Evolutionary conservation across 257 asterid genomes (phyloP).

Genomic region (Primulina eburnea): DNA sequence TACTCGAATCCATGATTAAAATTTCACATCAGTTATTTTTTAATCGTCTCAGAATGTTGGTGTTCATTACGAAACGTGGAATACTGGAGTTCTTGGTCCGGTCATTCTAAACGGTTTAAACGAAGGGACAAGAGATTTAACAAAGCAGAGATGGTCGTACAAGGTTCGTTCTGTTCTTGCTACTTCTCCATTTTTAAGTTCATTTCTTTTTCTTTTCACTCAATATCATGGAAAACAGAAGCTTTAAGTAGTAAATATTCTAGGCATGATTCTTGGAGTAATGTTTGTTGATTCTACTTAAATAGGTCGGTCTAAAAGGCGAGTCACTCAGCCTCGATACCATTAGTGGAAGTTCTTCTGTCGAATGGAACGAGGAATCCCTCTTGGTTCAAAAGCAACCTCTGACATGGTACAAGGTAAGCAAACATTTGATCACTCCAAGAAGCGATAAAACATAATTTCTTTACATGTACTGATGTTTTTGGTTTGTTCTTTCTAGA

Average conservation of each 20-base stretch:
- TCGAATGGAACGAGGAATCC: slow-evolving; percentile 67
- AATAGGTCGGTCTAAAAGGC: slow-evolving; percentile 78
- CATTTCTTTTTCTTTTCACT: neutral
- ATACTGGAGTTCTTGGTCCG: slow-evolving; percentile 87
- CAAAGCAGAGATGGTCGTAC: slow-evolving; percentile 78
- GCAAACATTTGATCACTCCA: neutral
- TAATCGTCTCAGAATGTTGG: slow-evolving; percentile 64
- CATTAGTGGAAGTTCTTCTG: slow-evolving; percentile 65
- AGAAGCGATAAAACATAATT: neutral
- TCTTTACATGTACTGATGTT: neutral
- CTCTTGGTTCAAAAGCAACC: slow-evolving; percentile 69
- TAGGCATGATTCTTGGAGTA: neutral
- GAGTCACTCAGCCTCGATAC: slow-evolving; percentile 55
- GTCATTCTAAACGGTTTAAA: slow-evolving; percentile 67
- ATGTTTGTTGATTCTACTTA: slow-evolving; percentile 11
- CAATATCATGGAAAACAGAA: neutral
- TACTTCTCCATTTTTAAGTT: neutral
- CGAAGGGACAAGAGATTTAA: slow-evolving; percentile 75
- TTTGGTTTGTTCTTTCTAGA: slow-evolving; percentile 31
- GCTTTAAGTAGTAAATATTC: neutral
- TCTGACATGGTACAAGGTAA: slow-evolving; percentile 96
- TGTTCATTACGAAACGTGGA: slow-evolving; percentile 74
- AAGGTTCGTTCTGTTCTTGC: slow-evolving; percentile 41
- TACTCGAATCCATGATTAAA: neutral
- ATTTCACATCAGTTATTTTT: neutral